Percentiles rank a stretch among this genome's conserved stretches.
Conservation (phyloP, 1,139 yeast species). For the Suhomyces guaymorum region DNA sequence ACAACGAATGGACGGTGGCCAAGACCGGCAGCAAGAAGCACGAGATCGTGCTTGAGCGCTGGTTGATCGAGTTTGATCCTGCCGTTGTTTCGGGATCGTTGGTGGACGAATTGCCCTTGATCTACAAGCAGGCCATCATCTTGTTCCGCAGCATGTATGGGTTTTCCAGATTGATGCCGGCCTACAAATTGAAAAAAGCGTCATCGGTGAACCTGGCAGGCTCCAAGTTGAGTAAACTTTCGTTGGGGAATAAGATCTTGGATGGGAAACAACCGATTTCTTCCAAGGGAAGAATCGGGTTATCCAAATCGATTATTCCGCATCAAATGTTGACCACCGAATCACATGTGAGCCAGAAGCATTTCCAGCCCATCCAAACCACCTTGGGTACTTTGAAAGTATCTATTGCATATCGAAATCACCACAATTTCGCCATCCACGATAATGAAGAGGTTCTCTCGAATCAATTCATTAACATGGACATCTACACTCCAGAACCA, state of each 20-base stretch:
- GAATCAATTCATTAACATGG: slow-evolving; percentile 55
- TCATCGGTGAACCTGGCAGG: slow-evolving; percentile 14
- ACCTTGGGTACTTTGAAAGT: slow-evolving; percentile 71
- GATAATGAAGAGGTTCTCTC: slow-evolving; percentile 68
- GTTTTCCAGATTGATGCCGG: slow-evolving; percentile 67
- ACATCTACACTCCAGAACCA: slow-evolving; percentile 20
- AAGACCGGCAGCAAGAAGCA: slow-evolving; percentile 56
- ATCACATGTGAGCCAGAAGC: slow-evolving; percentile 59
- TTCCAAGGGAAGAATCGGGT: slow-evolving; percentile 82
- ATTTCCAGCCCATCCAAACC: slow-evolving; percentile 70
- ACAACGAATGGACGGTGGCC: slow-evolving; percentile 52
- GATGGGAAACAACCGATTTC: slow-evolving; percentile 79
- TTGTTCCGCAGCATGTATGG: slow-evolving; percentile 75
- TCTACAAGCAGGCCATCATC: slow-evolving; percentile 74
- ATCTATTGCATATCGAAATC: slow-evolving; percentile 76
- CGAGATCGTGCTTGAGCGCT: slow-evolving; percentile 87
- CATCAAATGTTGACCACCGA: slow-evolving; percentile 42
- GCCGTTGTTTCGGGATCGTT: slow-evolving; percentile 29
- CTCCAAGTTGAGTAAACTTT: slow-evolving; percentile 22
- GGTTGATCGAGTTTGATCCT: slow-evolving; percentile 79
- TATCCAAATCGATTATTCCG: slow-evolving; percentile 65
- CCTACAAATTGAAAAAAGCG: slow-evolving; percentile 54
- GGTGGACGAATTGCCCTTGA: slow-evolving; percentile 58
- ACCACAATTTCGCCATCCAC: slow-evolving; percentile 64
- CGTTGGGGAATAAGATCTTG: slow-evolving; percentile 60